These are phyloP conservation scores for Russula sp. DNA, from an alignment of 768 basidiomycete genomes.

Conservation along the genomic window DNA sequence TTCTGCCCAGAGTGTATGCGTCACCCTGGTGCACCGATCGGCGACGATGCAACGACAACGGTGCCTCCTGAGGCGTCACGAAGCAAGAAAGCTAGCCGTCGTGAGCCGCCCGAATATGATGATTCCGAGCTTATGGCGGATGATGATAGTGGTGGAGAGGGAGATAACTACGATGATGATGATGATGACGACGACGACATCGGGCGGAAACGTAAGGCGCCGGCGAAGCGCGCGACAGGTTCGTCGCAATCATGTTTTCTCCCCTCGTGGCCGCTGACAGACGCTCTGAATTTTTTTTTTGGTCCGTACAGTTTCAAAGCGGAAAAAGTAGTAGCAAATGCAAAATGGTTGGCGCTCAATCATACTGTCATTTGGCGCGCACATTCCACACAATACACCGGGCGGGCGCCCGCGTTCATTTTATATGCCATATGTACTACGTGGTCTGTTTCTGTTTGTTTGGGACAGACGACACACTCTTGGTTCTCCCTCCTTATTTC, in stretches of 20 bases:
- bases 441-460: background rate
- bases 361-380: background rate
- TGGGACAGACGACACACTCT: background rate
- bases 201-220: slow-evolving; percentile 48
- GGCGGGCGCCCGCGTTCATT: background rate
- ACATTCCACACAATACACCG: background rate
- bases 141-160: slow-evolving; percentile 27
- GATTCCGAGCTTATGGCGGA: slow-evolving; percentile 21
- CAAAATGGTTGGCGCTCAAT: background rate
- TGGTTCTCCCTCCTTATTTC: background rate
- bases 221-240: slow-evolving; percentile 41
- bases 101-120: background rate
- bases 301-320: slow-evolving; percentile 37
- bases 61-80: slow-evolving; percentile 5
- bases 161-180: slow-evolving; percentile 25
- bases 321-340: slow-evolving; percentile 38
- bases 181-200: slow-evolving; percentile 11
- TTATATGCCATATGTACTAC: background rate
- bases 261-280: background rate
- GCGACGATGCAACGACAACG: slow-evolving; percentile 13
- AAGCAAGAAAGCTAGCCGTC: slow-evolving; percentile 2
- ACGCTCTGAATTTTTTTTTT: background rate
- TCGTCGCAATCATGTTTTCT: slow-evolving; percentile 22
- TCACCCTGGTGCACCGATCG: slow-evolving; percentile 52
- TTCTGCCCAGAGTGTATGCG: slow-evolving; percentile 76